phyloP scores from a whole-genome alignment of 2,329 filamentous ascomycete species.

The Davidsoniella australis region DNA sequence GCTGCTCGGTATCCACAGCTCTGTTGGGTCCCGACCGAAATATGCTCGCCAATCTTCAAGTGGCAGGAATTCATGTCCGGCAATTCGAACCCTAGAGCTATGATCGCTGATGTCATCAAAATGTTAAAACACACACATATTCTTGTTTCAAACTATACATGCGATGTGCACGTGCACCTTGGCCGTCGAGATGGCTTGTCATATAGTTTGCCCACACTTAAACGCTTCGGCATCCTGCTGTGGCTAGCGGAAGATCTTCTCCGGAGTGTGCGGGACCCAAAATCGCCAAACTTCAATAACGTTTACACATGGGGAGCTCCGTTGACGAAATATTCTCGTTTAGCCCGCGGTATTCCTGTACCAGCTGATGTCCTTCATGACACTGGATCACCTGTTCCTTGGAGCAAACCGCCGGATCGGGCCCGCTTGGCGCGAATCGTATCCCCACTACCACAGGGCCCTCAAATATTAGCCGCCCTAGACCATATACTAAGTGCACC shows the following conservation, averaged over 20 bases:
- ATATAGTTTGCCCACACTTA: conserved; percentile 20
- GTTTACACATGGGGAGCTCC: conserved; percentile 22
- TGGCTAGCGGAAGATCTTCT: conserved; percentile 23
- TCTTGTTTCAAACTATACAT: conserved; percentile 22
- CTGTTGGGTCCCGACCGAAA: conserved; percentile 21
- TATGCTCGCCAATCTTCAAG: conserved; percentile 22
- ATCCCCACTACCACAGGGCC: no score
- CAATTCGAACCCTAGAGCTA: background rate
- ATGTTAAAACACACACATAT: background rate
- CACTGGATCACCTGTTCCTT: background rate
- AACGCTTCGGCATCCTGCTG: conserved; percentile 20
- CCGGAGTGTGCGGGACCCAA: conserved; percentile 22
- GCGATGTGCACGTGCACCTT: conserved; percentile 24
- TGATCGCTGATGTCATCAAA: background rate
- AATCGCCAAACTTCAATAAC: conserved; percentile 22
- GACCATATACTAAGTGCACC: conserved; percentile 18
- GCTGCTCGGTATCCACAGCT: conserved; percentile 14
- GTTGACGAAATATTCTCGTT: conserved; percentile 9
- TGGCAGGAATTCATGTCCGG: conserved; percentile 15
- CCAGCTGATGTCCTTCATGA: background rate
- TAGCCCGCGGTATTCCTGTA: conserved; percentile 8
- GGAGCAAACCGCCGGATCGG: no score
- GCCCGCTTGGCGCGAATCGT: no score
- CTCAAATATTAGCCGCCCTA: conserved; percentile 15
- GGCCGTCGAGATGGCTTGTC: conserved; percentile 20